These are phyloP conservation scores for Penicillium bialowiezense DNA, from an alignment of 495 filamentous ascomycete genomes.

Conservation along the genomic window DNA sequence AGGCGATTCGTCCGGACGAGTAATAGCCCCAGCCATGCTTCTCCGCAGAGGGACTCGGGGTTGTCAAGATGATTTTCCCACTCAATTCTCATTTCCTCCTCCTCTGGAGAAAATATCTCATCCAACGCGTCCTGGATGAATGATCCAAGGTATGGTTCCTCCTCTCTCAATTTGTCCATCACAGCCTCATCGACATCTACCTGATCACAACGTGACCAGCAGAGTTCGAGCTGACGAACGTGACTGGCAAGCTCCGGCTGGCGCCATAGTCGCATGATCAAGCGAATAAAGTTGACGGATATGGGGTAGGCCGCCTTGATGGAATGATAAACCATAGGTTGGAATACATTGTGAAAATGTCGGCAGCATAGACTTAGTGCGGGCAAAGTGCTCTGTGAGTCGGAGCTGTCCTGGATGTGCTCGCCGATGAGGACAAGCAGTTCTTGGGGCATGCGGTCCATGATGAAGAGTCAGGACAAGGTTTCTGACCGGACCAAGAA, in stretches of 20 bases:
- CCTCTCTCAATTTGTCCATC: no score
- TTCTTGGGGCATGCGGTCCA: slow-evolving; percentile 4
- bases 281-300: not conserved
- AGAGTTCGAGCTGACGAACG: not conserved
- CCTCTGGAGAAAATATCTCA: not conserved
- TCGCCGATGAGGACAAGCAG: not conserved
- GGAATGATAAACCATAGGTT: not conserved
- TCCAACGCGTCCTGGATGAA: not conserved
- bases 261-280: not conserved
- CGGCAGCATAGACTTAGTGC: not conserved
- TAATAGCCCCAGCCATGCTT: not conserved
- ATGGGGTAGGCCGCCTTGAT: not conserved
- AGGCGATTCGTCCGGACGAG: not conserved
- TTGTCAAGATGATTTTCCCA: not conserved
- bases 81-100: not conserved
- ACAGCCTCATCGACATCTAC: not conserved
- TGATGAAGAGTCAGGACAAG: no score
- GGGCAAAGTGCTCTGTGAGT: not conserved
- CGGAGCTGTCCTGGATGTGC: not conserved
- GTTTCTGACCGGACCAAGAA: no score
- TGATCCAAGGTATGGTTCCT: no score
- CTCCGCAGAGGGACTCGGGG: not conserved
- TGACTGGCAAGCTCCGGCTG: not conserved
- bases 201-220: not conserved
- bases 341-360: not conserved